A percentile compares a stretch with the other conserved stretches of the same genome.
Conservation (phyloP, 805 yeast genomes). For the Cyberlindnera maritima region DNA sequence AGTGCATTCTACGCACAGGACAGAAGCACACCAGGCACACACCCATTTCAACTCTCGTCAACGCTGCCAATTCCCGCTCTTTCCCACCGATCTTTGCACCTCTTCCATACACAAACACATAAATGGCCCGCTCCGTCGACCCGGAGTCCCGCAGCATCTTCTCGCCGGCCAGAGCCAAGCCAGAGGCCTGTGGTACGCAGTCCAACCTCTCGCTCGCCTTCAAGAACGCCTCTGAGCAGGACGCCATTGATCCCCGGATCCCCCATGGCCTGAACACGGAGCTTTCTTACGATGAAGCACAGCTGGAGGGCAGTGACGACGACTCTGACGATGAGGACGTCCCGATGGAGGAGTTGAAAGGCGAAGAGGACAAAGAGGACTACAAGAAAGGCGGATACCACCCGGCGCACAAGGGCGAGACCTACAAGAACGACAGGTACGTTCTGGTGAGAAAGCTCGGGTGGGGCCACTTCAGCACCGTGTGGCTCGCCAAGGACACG, state of each 20-base stretch:
- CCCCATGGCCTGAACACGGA: slow-evolving; percentile 11
- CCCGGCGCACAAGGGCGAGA: slow-evolving; percentile 87
- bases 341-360: slow-evolving; percentile 39
- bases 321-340: slow-evolving; percentile 26
- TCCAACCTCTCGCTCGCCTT: slow-evolving; percentile 26
- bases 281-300: not conserved
- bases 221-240: slow-evolving; percentile 16
- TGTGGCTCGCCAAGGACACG: slow-evolving; percentile 78
- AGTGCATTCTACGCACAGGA: too few relatives aligned
- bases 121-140: slow-evolving; percentile 18
- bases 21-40: too few relatives aligned
- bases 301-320: slow-evolving; percentile 1
- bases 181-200: slow-evolving; percentile 1
- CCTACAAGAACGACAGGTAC: slow-evolving; percentile 72
- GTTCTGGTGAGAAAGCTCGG: slow-evolving; percentile 86
- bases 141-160: slow-evolving; percentile 12
- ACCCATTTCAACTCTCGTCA: too few relatives aligned
- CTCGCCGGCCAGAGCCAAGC: slow-evolving; percentile 12
- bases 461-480: slow-evolving; percentile 98
- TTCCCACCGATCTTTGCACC: not conserved
- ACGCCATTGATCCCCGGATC: slow-evolving; percentile 1
- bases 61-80: not conserved
- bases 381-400: slow-evolving; percentile 94
- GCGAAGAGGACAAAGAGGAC: slow-evolving; percentile 85
- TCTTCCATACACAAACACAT: too few relatives aligned